phyloP scores from a whole-genome alignment of 208 protist genomes.

The Leishmania amazonensis region DNA sequence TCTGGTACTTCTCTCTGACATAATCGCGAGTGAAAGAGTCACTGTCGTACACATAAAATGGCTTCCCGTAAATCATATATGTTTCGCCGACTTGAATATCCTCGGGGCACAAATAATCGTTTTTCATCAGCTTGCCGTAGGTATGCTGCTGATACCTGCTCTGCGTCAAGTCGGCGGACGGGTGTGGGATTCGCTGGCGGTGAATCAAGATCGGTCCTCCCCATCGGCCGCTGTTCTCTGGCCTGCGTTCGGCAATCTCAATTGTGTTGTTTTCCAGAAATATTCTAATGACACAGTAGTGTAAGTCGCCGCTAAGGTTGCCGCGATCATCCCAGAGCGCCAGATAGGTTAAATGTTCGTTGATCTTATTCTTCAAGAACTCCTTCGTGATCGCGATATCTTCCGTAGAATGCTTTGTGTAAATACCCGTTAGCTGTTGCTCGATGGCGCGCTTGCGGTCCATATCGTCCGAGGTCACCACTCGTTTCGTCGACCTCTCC shows the following conservation, averaged over 20 bases:
- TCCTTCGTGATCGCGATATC: slow-evolving; percentile 84
- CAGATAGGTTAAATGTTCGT: slow-evolving; percentile 83
- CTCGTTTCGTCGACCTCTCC: slow-evolving; percentile 39
- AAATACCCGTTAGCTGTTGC: slow-evolving; percentile 87
- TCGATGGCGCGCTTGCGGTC: slow-evolving; percentile 83
- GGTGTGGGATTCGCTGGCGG: slow-evolving; percentile 73
- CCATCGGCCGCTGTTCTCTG: slow-evolving; percentile 74
- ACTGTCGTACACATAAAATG: slow-evolving; percentile 87
- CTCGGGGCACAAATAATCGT: slow-evolving; percentile 73
- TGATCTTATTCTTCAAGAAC: slow-evolving; percentile 87
- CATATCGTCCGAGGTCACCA: slow-evolving; percentile 85
- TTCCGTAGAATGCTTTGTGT: slow-evolving; percentile 86
- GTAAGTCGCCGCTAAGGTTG: slow-evolving; percentile 80
- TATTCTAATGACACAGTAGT: slow-evolving; percentile 71
- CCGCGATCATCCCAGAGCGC: slow-evolving; percentile 92
- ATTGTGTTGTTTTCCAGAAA: slow-evolving; percentile 82
- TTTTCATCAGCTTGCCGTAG: slow-evolving; percentile 88
- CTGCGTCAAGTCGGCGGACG: slow-evolving; percentile 40
- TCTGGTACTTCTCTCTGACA: slow-evolving; percentile 56
- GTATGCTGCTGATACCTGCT: slow-evolving; percentile 84
- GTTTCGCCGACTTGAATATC: slow-evolving; percentile 86
- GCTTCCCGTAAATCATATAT: slow-evolving; percentile 83
- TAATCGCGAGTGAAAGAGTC: slow-evolving; percentile 73
- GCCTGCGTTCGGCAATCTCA: slow-evolving; percentile 70
- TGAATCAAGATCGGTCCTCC: slow-evolving; percentile 71